Base-by-base conservation (phyloP, 2,329 filamentous ascomycete genomes). In the Ophiocordyceps camponoti-rufipedis region DNA sequence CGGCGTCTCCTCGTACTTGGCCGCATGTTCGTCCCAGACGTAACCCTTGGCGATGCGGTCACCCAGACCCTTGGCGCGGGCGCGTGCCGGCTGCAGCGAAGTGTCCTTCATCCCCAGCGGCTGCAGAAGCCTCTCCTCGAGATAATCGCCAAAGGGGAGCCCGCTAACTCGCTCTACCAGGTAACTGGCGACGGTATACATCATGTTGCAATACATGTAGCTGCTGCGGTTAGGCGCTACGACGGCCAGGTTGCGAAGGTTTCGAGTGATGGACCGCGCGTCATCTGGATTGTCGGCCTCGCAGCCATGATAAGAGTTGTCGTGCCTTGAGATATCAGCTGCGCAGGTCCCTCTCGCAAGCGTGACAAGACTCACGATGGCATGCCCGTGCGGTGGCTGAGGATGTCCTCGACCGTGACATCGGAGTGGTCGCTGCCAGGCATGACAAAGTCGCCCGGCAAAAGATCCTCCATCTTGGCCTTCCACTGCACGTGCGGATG, bases 131-230 rank as follows among this genome's bases (percentile, higher is more conserved):
- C 23, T 23, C n/a, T 49, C 14, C 1, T 53, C 33, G 10, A 58
- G 51, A 40, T 54, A 57, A 3, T 54, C 46, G 10, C 52, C 18
- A 35, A 58, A 56, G 16, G 28, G 31, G 4, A 51, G 44, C 1
- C 47, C 45, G 5, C 40, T 50, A 18, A 44, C 51, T 1, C 45
- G 31, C 44, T 58, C 53, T 1, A 58, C 51, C 9, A 58, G 47
- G 41, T 58, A 45, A 1, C 51, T 49, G 3, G 53, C 51, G 3
- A 47, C 55, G 1, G 55, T 57, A 42, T 52, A 58, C 55, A 58
- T 58, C 48, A 56, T 52, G 41, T 56, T 58, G 46, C 49, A 53
- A 47, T 58, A 57, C 14, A 54, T 47, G 45, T 52, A 55, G 43
- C 48, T 49, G 16, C 49, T 47, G 6, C 55, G 52, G 0, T 54